phyloP scores from a whole-genome alignment of 2,329 filamentous ascomycete species.

The Colletotrichum brevisporum region DNA sequence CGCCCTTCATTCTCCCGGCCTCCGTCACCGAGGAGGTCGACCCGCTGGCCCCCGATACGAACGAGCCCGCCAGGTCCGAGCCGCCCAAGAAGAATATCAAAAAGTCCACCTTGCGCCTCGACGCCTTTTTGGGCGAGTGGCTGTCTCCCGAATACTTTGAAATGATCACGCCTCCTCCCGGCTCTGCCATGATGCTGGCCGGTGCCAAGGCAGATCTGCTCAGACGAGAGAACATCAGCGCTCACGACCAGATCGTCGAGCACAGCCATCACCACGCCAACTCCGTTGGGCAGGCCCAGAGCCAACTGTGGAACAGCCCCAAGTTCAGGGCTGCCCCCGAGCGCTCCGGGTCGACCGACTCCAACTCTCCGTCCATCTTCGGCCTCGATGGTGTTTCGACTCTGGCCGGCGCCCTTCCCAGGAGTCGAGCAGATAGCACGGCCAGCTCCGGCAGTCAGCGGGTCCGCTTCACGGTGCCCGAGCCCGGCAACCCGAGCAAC shows the following conservation, averaged over 20 bases:
- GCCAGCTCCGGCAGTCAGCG: constrained; percentile 44
- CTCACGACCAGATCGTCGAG: constrained; percentile 48
- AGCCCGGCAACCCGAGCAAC: constrained; percentile 45
- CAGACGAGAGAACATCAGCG: constrained; percentile 77
- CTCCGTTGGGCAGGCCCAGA: constrained; percentile 38
- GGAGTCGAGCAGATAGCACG: constrained; percentile 43
- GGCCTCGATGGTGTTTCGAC: constrained; percentile 48
- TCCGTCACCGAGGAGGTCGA: constrained; percentile 30
- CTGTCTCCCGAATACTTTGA: constrained; percentile 94
- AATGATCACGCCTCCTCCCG: constrained; percentile 89
- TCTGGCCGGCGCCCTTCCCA: constrained; percentile 53
- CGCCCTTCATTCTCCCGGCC: constrained; percentile 34
- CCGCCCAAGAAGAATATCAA: constrained; percentile 51
- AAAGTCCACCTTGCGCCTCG: constrained; percentile 81
- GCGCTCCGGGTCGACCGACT: constrained; percentile 40
- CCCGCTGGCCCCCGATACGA: constrained; percentile 36
- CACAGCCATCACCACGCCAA: constrained; percentile 38
- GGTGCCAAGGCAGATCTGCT: constrained; percentile 90
- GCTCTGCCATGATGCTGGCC: constrained; percentile 88
- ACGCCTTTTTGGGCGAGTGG: constrained; percentile 97
- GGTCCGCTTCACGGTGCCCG: constrained; percentile 28
- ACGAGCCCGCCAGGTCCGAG: constrained; percentile 12
- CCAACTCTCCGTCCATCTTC: constrained; percentile 34
- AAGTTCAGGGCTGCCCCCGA: constrained; percentile 37
- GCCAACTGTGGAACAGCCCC: constrained; percentile 55